Conservation (phyloP, 495 filamentous ascomycete genomes). For the Cudoniella acicularis region DNA sequence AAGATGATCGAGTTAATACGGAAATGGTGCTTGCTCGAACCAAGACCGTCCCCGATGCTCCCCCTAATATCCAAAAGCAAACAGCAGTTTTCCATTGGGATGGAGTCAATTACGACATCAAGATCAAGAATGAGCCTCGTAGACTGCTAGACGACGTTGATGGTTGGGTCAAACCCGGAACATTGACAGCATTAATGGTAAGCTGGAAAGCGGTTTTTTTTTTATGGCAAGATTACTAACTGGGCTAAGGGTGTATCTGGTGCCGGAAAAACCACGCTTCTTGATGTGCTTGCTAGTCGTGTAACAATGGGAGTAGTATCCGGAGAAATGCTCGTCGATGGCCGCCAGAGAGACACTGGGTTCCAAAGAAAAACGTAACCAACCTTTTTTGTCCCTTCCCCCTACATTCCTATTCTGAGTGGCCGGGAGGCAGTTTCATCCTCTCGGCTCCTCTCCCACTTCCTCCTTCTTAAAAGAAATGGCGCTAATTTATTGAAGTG, state of each 20-base stretch:
- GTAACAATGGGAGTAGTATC: constrained; percentile 85
- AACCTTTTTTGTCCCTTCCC: no score
- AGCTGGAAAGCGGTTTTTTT: no score
- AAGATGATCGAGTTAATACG: constrained; percentile 15
- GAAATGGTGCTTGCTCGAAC: constrained; percentile 16
- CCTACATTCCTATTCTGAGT: no score
- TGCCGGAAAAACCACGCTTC: constrained; percentile 70
- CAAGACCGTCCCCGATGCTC: constrained; percentile 37
- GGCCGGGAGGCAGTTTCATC: no score
- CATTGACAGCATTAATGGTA: constrained; percentile 79
- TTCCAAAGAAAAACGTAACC: constrained; percentile 96
- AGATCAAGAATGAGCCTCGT: constrained; percentile 70
- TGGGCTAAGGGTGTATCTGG: constrained; percentile 59
- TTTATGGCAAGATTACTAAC: no score
- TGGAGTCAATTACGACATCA: constrained; percentile 82
- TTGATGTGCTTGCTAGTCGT: constrained; percentile 71
- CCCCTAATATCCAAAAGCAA: constrained; percentile 57
- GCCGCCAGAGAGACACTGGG: constrained; percentile 65
- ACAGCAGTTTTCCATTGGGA: constrained; percentile 79
- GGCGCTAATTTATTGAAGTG: no score
- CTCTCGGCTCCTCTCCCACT: no score
- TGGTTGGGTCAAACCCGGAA: constrained; percentile 89
- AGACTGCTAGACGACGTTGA: constrained; percentile 78
- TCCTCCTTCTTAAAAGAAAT: no score
- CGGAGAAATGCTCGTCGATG: constrained; percentile 84